Evolutionary conservation across 2,329 filamentous ascomycete species (phyloP).

Genomic region (Conoideocrella luteorostrata): DNA sequence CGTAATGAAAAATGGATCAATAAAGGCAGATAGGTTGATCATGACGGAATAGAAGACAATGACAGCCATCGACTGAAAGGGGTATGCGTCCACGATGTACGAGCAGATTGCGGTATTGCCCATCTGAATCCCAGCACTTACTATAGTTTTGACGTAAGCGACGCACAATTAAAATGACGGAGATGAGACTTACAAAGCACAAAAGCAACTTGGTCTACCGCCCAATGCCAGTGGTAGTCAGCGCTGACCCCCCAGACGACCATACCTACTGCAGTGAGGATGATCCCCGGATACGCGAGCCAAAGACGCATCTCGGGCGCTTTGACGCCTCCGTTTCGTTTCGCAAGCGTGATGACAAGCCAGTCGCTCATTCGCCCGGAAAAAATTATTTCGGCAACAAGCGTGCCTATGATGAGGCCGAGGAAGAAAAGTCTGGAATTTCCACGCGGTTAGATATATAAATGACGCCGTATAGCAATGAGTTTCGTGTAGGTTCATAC

Average conservation of each 20-base stretch:
- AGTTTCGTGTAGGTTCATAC: conserved; percentile 11
- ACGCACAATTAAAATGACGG: too few species aligned
- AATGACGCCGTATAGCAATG: background rate
- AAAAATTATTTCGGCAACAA: conserved; percentile 37
- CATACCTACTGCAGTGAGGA: conserved; percentile 41
- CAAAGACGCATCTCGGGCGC: conserved; percentile 50
- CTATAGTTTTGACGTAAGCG: too few species aligned
- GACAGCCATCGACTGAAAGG: conserved; percentile 45
- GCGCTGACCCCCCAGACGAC: conserved; percentile 50
- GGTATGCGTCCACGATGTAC: conserved; percentile 51
- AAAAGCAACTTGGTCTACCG: conserved; percentile 49
- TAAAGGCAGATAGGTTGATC: conserved; percentile 43
- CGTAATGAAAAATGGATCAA: conserved; percentile 42
- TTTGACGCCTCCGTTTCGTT: conserved; percentile 34
- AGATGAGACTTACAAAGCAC: conserved; percentile 46
- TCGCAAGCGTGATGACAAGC: conserved; percentile 38
- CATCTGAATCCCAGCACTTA: conserved; percentile 50
- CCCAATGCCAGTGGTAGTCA: conserved; percentile 48
- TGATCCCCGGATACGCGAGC: conserved; percentile 46
- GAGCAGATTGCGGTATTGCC: conserved; percentile 46
- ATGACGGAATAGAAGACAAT: conserved; percentile 49
- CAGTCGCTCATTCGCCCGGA: conserved; percentile 47
- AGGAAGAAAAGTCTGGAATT: conserved; percentile 41
- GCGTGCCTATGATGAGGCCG: conserved; percentile 45
- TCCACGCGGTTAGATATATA: too few species aligned